These are phyloP conservation scores for Phyllostachys edulis DNA, from an alignment of 176 grass and related monocot genomes.

Conservation along the genomic window DNA sequence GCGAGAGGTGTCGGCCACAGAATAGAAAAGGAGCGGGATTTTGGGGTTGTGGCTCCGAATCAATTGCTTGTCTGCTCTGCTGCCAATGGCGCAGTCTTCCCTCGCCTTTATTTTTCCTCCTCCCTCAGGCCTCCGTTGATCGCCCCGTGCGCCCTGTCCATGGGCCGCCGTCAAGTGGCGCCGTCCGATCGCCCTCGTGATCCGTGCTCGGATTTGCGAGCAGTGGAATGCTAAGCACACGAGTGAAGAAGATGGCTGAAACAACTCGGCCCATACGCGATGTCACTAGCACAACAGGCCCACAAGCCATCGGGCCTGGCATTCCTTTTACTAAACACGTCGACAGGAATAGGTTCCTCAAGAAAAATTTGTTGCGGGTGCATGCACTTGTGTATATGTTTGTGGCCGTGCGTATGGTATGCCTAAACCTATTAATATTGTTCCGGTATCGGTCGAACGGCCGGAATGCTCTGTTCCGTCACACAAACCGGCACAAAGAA, in stretches of 20 bases:
- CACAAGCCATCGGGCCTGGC: neutral
- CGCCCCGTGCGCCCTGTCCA: neutral
- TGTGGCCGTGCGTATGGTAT: too few species aligned
- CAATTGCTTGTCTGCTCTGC: slow-evolving; percentile 13
- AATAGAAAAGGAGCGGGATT: slow-evolving; percentile 19
- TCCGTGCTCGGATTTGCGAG: neutral
- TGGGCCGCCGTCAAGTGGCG: too few species aligned
- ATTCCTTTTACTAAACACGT: too few species aligned
- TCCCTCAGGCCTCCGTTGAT: neutral
- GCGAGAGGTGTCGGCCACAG: slow-evolving; percentile 26
- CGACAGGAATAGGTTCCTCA: too few species aligned
- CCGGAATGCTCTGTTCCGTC: too few species aligned
- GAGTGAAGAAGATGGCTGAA: neutral
- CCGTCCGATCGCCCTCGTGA: neutral
- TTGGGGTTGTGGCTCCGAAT: slow-evolving; percentile 38
- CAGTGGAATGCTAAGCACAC: too few species aligned
- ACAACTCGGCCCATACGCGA: neutral
- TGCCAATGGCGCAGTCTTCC: neutral
- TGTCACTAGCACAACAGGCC: neutral
- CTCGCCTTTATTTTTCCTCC: neutral
- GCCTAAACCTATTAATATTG: too few species aligned
- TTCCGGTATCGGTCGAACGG: too few species aligned
- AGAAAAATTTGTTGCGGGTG: too few species aligned
- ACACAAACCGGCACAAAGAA: too few species aligned
- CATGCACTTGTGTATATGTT: too few species aligned